Evolutionary conservation across 192 early-diverging fungal genomes (phyloP).

Genomic region (Coemansia sp.): DNA sequence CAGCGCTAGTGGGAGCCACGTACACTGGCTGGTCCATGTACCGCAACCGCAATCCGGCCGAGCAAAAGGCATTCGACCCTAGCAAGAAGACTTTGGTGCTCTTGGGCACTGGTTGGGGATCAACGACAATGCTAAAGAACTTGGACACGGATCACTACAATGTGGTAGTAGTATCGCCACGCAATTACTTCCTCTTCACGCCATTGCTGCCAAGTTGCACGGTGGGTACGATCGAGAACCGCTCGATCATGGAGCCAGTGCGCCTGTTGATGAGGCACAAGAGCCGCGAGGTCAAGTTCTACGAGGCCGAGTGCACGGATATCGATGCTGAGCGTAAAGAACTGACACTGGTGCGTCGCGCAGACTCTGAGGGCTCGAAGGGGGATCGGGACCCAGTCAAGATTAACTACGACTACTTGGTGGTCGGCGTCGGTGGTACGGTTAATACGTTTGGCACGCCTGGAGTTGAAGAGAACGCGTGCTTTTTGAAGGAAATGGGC

Average conservation of each 20-base stretch:
- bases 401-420: slow-evolving; percentile 77
- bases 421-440: slow-evolving; percentile 79
- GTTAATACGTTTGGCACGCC: slow-evolving; percentile 84
- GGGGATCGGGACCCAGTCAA: slow-evolving; percentile 14
- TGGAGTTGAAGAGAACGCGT: slow-evolving; percentile 81
- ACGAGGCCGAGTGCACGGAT: slow-evolving; percentile 88
- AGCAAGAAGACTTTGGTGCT: slow-evolving; percentile 48
- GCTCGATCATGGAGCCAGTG: slow-evolving; percentile 85
- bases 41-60: slow-evolving; percentile 46
- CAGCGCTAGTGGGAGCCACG: slow-evolving; percentile 20
- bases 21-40: slow-evolving; percentile 56
- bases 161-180: slow-evolving; percentile 74
- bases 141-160: slow-evolving; percentile 80
- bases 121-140: slow-evolving; percentile 65
- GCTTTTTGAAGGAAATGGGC: slow-evolving; percentile 82
- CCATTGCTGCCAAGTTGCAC: slow-evolving; percentile 74
- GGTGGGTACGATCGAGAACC: slow-evolving; percentile 85
- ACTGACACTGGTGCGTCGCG: slow-evolving; percentile 73
- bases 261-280: slow-evolving; percentile 89
- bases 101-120: slow-evolving; percentile 50
- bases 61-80: slow-evolving; percentile 49
- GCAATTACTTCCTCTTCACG: slow-evolving; percentile 88
- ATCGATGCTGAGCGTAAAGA: slow-evolving; percentile 81
- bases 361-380: slow-evolving; percentile 60
- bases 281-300: slow-evolving; percentile 78